Base-by-base conservation (phyloP, 2,329 filamentous ascomycete species). In the Calycina herbarum region DNA sequence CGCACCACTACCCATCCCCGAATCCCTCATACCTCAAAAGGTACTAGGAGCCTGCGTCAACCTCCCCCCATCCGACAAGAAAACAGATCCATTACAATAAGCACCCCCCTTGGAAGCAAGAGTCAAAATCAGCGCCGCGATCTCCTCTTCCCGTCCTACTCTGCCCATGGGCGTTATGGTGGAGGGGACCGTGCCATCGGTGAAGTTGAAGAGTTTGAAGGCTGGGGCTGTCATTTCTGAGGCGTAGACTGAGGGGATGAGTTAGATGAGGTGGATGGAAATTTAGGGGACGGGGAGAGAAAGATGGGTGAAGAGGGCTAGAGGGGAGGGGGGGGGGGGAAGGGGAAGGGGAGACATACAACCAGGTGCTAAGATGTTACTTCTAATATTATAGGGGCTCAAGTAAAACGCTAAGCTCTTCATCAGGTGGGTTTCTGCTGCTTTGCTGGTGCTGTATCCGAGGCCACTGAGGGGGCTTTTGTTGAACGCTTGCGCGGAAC, bases 401-500 rank as follows among this genome's bases (percentile, higher is more conserved):
- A 92, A 81, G 72, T 88, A 83, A 13, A 85, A 82, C 8, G 85
- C 85, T 75, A 93, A 82, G 73, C 90, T 84, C 77, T 91, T 92
- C 6, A 87, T 87, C 40, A 92, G 77, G 67, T 92, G 88, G 13
- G 89, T 89, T 0, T 88, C 87, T 0, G 86, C 91, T 0, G 88
- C 90, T 78, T 94, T 94, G 67, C 86, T 88, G n/a, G 90, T 85
- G 24, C 90, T 91, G 75, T 94, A 94, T 0, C 87, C 86, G 76
- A 89, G 94, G 51, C 92, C 91, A 29, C 89, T 89, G 42, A 92
- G 88, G 0, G 89, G 83, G 59, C 84, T 81, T 72, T 90, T 89
- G 79, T 93, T 90, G 66, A 92, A 89, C 0, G 86, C 89, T 0
- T 84, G 89, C 75, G 94, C 92, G 15, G 85, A 89, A 65, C 87